A percentile compares a stretch with the other conserved stretches of the same genome.
Evolutionary conservation across 2,329 filamentous ascomycete species (phyloP).

Genomic region (Paraconiothyrium sp.): DNA sequence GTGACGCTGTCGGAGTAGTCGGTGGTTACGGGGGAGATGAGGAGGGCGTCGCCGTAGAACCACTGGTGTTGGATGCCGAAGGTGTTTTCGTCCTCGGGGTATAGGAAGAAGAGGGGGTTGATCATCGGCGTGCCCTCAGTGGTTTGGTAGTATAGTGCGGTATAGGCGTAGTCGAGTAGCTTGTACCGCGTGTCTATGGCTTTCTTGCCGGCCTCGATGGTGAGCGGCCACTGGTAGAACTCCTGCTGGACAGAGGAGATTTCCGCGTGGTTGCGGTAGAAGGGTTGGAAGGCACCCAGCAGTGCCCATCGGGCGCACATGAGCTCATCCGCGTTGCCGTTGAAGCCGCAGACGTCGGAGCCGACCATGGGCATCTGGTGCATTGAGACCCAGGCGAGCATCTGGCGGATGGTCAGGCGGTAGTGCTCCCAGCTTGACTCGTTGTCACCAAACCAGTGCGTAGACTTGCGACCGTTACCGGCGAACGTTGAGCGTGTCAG

Average conservation of each 20-base stretch:
- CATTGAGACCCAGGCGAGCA: conserved; percentile 58
- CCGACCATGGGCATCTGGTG: conserved; percentile 61
- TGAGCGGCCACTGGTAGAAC: conserved; percentile 74
- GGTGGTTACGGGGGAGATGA: conserved; percentile 65
- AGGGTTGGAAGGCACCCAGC: conserved; percentile 77
- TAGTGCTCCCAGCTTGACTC: conserved; percentile 56
- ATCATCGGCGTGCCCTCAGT: conserved; percentile 71
- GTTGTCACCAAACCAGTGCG: conserved; percentile 71
- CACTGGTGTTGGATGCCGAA: conserved; percentile 65
- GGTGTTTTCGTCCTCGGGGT: conserved; percentile 66
- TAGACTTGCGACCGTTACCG: conserved; percentile 70
- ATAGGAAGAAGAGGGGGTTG: conserved; percentile 76
- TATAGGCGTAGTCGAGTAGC: conserved; percentile 83
- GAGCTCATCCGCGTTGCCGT: conserved; percentile 69
- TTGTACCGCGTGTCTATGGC: conserved; percentile 78
- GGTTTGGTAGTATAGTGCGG: conserved; percentile 70
- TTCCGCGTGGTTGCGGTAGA: conserved; percentile 78
- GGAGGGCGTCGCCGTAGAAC: conserved; percentile 66
- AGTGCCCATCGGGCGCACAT: conserved; percentile 80
- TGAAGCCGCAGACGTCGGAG: conserved; percentile 80
- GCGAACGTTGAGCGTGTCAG: conserved; percentile 82
- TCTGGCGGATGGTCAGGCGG: conserved; percentile 52
- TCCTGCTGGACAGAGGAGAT: conserved; percentile 68
- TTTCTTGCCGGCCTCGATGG: conserved; percentile 70
- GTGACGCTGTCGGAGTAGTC: conserved; percentile 63